phyloP scores from a whole-genome alignment of 129 eudicot species.

The Calendula officinalis region DNA sequence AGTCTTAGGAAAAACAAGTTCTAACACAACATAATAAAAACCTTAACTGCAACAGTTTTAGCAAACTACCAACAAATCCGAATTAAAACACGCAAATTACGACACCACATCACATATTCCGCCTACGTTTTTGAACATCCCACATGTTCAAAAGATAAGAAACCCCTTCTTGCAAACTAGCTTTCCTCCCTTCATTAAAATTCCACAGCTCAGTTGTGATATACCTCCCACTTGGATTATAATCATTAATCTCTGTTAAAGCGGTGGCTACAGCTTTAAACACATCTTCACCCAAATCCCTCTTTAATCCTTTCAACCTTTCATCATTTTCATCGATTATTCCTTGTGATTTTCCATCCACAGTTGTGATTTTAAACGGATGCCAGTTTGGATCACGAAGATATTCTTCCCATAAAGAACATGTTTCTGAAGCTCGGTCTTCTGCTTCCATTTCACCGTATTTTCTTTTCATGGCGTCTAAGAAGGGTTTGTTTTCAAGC shows the following conservation, averaged over 20 bases:
- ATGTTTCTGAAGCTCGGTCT: slow-evolving; percentile 66
- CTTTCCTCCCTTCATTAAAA: slow-evolving; percentile 53
- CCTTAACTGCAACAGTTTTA: neutral
- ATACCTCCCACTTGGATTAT: slow-evolving; percentile 82
- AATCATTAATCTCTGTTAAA: slow-evolving; percentile 63
- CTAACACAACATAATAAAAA: slow-evolving; percentile 5
- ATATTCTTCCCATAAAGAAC: slow-evolving; percentile 84
- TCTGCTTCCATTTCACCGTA: slow-evolving; percentile 58
- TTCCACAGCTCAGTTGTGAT: slow-evolving; percentile 71
- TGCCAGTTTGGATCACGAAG: slow-evolving; percentile 93
- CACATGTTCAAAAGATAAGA: slow-evolving; percentile 15
- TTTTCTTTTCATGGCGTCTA: slow-evolving; percentile 59
- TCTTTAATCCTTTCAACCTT: slow-evolving; percentile 27
- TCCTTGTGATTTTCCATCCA: slow-evolving; percentile 46
- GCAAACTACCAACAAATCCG: neutral
- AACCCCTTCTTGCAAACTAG: slow-evolving; percentile 41
- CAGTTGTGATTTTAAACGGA: slow-evolving; percentile 50
- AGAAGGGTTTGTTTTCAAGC: slow-evolving; percentile 62
- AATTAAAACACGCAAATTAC: slow-evolving; percentile 11
- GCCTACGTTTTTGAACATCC: slow-evolving; percentile 5
- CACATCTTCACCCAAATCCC: slow-evolving; percentile 30
- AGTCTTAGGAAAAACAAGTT: slow-evolving; percentile 9
- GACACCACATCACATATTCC: slow-evolving; percentile 56
- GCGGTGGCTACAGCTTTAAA: slow-evolving; percentile 65
- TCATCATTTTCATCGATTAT: slow-evolving; percentile 38